A percentile compares a stretch with the other conserved stretches of the same genome.
phyloP scores from a whole-genome alignment of 2,329 filamentous ascomycete genomes.

The Verticillium nubilum region DNA sequence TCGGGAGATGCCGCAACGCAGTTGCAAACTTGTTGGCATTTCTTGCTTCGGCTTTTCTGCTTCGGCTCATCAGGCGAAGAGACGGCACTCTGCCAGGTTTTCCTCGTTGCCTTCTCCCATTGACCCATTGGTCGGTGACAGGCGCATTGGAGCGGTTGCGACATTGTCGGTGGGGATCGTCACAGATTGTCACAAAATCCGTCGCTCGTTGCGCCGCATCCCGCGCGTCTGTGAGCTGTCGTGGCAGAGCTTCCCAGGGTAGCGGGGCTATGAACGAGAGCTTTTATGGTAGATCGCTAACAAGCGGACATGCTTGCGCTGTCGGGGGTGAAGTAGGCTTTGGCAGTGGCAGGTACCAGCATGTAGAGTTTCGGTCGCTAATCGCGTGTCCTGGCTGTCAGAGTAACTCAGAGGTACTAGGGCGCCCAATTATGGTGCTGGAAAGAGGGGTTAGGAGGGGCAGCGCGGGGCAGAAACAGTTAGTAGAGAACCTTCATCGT shows the following conservation, averaged over 20 bases:
- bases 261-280: not conserved
- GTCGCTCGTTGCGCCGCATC: not conserved
- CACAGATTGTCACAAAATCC: no score
- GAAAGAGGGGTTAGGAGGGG: conserved; percentile 1
- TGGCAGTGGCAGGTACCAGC: not conserved
- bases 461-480: conserved; percentile 1
- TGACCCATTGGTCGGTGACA: not conserved
- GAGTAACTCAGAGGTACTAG: not conserved
- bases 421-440: not conserved
- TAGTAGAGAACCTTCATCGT: not conserved
- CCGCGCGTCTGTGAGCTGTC: not conserved
- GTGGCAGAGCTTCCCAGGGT: not conserved
- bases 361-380: not conserved
- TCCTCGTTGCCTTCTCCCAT: not conserved
- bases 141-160: not conserved
- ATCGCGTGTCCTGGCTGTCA: not conserved
- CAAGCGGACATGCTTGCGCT: not conserved
- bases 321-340: not conserved
- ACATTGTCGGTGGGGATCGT: not conserved
- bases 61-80: not conserved
- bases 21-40: no score
- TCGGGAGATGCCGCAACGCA: not conserved
- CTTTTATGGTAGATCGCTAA: not conserved
- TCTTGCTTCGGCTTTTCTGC: not conserved
- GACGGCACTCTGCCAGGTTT: not conserved